Evolutionary conservation across 2,329 filamentous ascomycete genomes (phyloP).

Genomic region (Xylariaceae sp.): DNA sequence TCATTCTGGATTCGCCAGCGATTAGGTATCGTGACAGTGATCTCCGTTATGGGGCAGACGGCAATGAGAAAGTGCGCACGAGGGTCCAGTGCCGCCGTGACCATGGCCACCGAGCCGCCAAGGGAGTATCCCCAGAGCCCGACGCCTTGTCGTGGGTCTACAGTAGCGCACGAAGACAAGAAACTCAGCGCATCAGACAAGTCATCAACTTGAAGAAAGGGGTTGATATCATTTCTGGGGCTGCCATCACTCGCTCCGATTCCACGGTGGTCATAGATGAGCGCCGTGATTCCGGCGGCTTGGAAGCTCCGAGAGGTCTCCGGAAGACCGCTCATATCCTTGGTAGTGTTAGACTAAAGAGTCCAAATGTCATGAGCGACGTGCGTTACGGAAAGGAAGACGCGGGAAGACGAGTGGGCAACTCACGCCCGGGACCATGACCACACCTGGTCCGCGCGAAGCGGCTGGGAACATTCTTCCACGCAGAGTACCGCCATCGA

Average conservation of each 20-base stretch:
- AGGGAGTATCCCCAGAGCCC: conserved; percentile 22
- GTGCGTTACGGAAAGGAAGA: no score
- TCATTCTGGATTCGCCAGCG: no score
- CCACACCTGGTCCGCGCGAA: not conserved
- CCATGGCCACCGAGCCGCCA: conserved; percentile 10
- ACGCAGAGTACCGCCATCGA: not conserved
- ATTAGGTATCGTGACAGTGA: no score
- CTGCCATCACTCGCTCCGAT: conserved; percentile 19
- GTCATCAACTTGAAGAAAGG: conserved; percentile 12
- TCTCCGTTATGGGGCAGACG: no score
- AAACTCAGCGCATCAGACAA: conserved; percentile 3
- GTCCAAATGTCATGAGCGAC: no score
- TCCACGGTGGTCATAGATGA: conserved; percentile 21
- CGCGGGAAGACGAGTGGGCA: no score
- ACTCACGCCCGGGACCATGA: not conserved
- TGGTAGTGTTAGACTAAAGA: not conserved
- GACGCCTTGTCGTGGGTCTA: conserved; percentile 14
- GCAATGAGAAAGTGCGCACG: no score
- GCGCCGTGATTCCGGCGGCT: conserved; percentile 14
- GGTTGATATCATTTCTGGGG: conserved; percentile 18
- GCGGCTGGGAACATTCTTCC: not conserved
- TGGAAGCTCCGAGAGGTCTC: not conserved
- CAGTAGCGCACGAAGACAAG: not conserved
- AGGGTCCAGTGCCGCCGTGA: conserved; percentile 17
- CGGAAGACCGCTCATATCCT: not conserved